Conservation (phyloP, 2,329 filamentous ascomycete genomes). For the Aureobasidium sp. region DNA sequence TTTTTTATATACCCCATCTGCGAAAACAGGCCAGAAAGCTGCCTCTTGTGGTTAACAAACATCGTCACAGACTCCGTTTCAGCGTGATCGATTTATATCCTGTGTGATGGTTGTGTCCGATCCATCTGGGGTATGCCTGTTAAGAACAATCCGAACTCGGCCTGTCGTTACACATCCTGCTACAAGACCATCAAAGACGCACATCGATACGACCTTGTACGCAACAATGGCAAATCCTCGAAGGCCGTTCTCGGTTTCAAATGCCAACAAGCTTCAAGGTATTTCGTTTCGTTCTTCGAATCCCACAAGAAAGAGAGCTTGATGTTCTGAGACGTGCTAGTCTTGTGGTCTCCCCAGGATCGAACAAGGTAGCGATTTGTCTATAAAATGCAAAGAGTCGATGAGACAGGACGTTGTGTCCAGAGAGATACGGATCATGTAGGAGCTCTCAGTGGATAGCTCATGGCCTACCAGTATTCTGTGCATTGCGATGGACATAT, state of each 20-base stretch:
- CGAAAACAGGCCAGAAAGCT: background rate
- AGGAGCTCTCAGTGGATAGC: background rate
- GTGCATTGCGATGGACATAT: background rate
- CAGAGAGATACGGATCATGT: background rate
- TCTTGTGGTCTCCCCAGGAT: background rate
- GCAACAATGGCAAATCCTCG: background rate
- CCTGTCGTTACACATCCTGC: background rate
- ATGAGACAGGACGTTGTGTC: background rate
- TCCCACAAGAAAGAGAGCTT: slow-evolving; percentile 20
- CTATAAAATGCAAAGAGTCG: background rate
- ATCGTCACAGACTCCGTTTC: background rate
- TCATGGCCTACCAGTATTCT: background rate
- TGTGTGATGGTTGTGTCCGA: background rate
- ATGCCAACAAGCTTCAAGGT: background rate
- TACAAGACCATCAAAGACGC: background rate
- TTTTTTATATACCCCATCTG: slow-evolving; percentile 13
- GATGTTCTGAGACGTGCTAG: slow-evolving; percentile 13
- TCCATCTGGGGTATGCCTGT: too few relatives aligned
- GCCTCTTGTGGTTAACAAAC: background rate
- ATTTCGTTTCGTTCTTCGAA: background rate
- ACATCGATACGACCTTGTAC: background rate
- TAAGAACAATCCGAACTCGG: background rate
- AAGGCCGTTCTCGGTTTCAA: background rate
- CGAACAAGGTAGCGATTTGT: background rate
- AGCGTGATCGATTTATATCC: background rate